Conservation (phyloP, 1,284 basidiomycete species). For the Tausonia pullulans region DNA sequence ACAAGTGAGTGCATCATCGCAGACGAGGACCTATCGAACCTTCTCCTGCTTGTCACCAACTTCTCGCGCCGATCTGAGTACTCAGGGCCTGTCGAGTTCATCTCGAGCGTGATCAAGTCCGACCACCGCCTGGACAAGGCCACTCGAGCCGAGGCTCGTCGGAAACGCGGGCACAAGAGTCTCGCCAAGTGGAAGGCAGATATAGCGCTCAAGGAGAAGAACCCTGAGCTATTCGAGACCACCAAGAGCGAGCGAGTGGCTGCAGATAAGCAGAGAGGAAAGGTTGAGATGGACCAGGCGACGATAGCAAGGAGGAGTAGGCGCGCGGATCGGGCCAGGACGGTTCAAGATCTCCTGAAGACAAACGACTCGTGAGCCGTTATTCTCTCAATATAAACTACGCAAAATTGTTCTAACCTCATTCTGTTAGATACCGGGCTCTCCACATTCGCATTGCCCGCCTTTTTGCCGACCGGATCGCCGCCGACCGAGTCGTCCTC, state of each 20-base stretch:
- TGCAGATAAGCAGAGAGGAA: conserved; percentile 18
- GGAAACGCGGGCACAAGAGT: background rate
- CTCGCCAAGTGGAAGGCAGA: conserved; percentile 19
- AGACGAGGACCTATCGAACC: background rate
- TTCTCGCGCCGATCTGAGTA: background rate
- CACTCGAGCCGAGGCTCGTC: background rate
- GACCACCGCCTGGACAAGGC: no score
- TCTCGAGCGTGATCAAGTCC: no score
- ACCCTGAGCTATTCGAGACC: conserved; percentile 17
- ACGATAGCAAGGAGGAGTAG: no score
- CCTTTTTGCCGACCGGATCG: conserved; percentile 46
- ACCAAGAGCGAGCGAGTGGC: conserved; percentile 26
- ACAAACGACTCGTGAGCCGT: no score
- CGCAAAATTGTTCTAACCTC: no score
- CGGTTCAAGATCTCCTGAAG: no score
- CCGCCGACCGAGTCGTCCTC: conserved; percentile 35
- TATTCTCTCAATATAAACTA: no score
- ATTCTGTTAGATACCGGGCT: conserved; percentile 42
- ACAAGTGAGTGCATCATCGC: background rate
- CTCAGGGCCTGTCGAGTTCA: no score
- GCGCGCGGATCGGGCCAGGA: no score
- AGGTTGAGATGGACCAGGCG: no score
- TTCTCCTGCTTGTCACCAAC: background rate
- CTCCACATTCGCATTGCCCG: conserved; percentile 52
- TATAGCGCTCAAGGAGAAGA: conserved; percentile 23